Percentiles rank a stretch among this genome's conserved stretches.
Evolutionary conservation across 106 monocot species (phyloP).

Genomic region (Allium cepa): DNA sequence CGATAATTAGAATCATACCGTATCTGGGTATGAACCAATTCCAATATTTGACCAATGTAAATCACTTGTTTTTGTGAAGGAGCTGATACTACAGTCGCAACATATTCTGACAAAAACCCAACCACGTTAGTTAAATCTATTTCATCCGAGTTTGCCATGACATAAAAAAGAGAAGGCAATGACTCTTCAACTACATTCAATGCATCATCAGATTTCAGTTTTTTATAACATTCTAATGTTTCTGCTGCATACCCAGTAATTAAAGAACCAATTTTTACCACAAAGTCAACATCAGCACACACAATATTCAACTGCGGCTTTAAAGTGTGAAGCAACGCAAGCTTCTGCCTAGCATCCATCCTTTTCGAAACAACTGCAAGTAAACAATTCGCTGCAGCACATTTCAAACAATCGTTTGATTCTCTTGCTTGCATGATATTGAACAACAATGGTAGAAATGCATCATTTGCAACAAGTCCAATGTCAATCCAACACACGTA

Average conservation of each 20-base stretch:
- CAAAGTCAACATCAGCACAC: slow-evolving; percentile 20
- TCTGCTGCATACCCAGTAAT: slow-evolving; percentile 80
- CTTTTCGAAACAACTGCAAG: slow-evolving; percentile 59
- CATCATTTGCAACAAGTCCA: slow-evolving; percentile 63
- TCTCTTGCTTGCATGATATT: slow-evolving; percentile 29
- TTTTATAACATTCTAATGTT: slow-evolving; percentile 67
- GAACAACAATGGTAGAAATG: slow-evolving; percentile 62
- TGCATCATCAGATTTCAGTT: slow-evolving; percentile 23
- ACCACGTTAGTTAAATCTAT: slow-evolving; percentile 43
- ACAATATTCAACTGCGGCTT: slow-evolving; percentile 18
- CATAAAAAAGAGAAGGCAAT: slow-evolving; percentile 63
- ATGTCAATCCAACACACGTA: slow-evolving; percentile 89
- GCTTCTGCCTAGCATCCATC: slow-evolving; percentile 69
- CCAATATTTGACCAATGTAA: slow-evolving; percentile 63
- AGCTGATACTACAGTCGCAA: slow-evolving; percentile 48
- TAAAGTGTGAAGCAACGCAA: slow-evolving; percentile 33
- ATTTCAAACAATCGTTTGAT: slow-evolving; percentile 30
- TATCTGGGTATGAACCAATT: slow-evolving; percentile 53
- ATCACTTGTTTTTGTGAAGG: slow-evolving; percentile 55
- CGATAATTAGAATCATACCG: slow-evolving; percentile 64
- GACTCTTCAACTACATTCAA: slow-evolving; percentile 68
- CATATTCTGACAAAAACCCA: slow-evolving; percentile 68
- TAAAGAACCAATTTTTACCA: slow-evolving; percentile 42
- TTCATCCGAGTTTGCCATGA: slow-evolving; percentile 61
- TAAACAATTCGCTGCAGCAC: slow-evolving; percentile 51